Evolutionary conservation across 2,329 filamentous ascomycete species (phyloP).

Genomic region (Plectosphaerella cucumerina): DNA sequence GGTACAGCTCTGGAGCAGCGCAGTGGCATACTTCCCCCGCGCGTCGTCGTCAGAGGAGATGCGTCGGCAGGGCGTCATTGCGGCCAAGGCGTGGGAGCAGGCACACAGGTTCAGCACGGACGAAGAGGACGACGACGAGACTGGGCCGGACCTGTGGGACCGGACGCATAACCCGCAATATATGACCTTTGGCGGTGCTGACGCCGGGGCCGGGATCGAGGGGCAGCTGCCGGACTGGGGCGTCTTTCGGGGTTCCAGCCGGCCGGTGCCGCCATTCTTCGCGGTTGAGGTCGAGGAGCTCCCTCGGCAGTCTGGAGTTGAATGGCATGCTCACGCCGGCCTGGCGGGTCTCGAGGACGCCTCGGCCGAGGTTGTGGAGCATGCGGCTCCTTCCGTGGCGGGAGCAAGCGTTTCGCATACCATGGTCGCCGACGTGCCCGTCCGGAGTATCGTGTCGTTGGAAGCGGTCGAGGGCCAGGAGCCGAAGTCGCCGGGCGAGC

Average conservation of each 20-base stretch:
- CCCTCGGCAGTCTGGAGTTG: constrained; percentile 68
- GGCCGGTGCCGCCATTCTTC: constrained; percentile 61
- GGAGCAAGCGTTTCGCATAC: constrained; percentile 5
- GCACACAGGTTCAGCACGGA: constrained; percentile 26
- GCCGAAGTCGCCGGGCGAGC: neutral
- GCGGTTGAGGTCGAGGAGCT: constrained; percentile 72
- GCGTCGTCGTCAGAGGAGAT: constrained; percentile 21
- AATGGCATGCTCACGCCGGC: constrained; percentile 76
- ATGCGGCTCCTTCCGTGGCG: neutral
- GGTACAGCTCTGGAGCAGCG: constrained; percentile 71
- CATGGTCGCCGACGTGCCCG: constrained; percentile 3
- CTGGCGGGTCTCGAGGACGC: constrained; percentile 29
- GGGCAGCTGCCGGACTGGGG: constrained; percentile 47
- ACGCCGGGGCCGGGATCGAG: constrained; percentile 1
- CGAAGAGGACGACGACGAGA: constrained; percentile 44
- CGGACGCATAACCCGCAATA: constrained; percentile 52
- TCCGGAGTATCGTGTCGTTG: constrained; percentile 8
- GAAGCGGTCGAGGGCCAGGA: neutral
- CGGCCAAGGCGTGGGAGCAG: constrained; percentile 41
- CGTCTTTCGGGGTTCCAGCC: constrained; percentile 31
- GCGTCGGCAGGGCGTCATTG: constrained; percentile 33
- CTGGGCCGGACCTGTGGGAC: constrained; percentile 65
- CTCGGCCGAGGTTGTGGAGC: constrained; percentile 5
- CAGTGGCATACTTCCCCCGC: constrained; percentile 67
- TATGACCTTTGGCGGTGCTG: constrained; percentile 31